Evolutionary conservation across 1,139 yeast species (phyloP).

Genomic region (Debaryomyces sp.): DNA sequence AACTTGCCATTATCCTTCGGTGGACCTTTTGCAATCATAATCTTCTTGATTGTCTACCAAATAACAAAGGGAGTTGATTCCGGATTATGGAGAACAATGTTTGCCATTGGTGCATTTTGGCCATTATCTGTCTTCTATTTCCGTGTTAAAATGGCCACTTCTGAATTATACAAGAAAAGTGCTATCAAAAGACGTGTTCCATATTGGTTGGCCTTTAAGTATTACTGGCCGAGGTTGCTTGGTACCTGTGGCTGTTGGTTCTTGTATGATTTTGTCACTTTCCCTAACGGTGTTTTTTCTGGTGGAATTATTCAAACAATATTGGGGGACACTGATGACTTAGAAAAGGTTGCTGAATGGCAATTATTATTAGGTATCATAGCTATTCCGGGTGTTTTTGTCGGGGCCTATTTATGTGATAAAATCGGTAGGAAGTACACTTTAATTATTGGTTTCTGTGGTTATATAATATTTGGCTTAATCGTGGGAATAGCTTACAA

Average conservation of each 20-base stretch:
- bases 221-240: slow-evolving; percentile 47
- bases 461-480: slow-evolving; percentile 51
- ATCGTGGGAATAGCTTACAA: slow-evolving; percentile 51
- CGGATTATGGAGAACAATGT: slow-evolving; percentile 74
- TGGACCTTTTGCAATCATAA: slow-evolving; percentile 72
- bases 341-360: slow-evolving; percentile 52
- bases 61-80: slow-evolving; percentile 54
- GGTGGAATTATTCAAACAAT: slow-evolving; percentile 47
- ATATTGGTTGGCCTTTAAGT: slow-evolving; percentile 48
- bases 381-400: slow-evolving; percentile 50
- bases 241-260: slow-evolving; percentile 55
- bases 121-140: slow-evolving; percentile 73
- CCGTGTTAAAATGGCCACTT: slow-evolving; percentile 70
- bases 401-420: slow-evolving; percentile 47
- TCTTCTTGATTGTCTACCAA: slow-evolving; percentile 66
- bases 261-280: slow-evolving; percentile 54
- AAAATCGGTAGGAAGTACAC: slow-evolving; percentile 49
- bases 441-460: slow-evolving; percentile 47
- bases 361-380: slow-evolving; percentile 44
- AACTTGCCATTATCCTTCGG: slow-evolving; percentile 75
- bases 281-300: slow-evolving; percentile 54
- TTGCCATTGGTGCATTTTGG: slow-evolving; percentile 76
- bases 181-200: slow-evolving; percentile 50
- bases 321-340: slow-evolving; percentile 28
- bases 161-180: slow-evolving; percentile 50